These are phyloP conservation scores for Neurospora pannonica DNA, from an alignment of 495 filamentous ascomycete genomes.

Conservation along the genomic window DNA sequence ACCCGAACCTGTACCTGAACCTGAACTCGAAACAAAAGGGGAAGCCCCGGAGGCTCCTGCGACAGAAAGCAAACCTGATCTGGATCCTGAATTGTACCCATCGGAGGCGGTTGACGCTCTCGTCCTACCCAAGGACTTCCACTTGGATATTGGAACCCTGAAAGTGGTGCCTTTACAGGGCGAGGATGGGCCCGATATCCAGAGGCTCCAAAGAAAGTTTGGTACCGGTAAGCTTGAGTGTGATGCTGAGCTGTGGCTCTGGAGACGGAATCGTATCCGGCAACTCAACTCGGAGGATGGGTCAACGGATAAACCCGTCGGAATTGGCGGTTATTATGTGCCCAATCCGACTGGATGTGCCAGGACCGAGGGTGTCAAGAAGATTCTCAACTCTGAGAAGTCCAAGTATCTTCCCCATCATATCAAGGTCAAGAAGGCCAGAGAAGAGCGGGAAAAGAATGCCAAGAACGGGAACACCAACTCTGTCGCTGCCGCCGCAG, in stretches of 20 bases:
- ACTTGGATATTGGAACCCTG: slow-evolving; percentile 26
- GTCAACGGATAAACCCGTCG: slow-evolving; percentile 32
- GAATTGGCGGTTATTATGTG: slow-evolving; percentile 84
- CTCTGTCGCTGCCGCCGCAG: slow-evolving; percentile 52
- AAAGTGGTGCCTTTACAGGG: slow-evolving; percentile 43
- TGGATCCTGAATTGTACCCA: slow-evolving; percentile 32
- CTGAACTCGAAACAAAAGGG: slow-evolving; percentile 14
- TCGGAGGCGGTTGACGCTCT: slow-evolving; percentile 14
- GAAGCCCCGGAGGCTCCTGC: slow-evolving; percentile 11
- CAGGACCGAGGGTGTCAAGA: slow-evolving; percentile 84
- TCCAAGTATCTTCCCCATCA: slow-evolving; percentile 97
- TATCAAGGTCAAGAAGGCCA: slow-evolving; percentile 82
- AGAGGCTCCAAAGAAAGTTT: slow-evolving; percentile 76
- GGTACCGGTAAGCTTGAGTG: slow-evolving; percentile 42
- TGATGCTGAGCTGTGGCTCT: slow-evolving; percentile 70
- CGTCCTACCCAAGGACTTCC: slow-evolving; percentile 21
- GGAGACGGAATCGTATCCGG: slow-evolving; percentile 85
- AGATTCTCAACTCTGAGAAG: slow-evolving; percentile 92
- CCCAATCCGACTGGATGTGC: slow-evolving; percentile 76
- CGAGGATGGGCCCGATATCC: slow-evolving; percentile 66
- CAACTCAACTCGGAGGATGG: slow-evolving; percentile 53
- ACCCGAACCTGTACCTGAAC: slow-evolving; percentile 3
- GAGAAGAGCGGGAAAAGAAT: slow-evolving; percentile 76
- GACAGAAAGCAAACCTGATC: slow-evolving; percentile 9
- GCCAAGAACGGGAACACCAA: slow-evolving; percentile 59